Evolutionary conservation across 2,329 filamentous ascomycete genomes (phyloP), one percentile per base, ranked within the genome.

Genomic region (Chrysoporthe deuterocubensis): DNA sequence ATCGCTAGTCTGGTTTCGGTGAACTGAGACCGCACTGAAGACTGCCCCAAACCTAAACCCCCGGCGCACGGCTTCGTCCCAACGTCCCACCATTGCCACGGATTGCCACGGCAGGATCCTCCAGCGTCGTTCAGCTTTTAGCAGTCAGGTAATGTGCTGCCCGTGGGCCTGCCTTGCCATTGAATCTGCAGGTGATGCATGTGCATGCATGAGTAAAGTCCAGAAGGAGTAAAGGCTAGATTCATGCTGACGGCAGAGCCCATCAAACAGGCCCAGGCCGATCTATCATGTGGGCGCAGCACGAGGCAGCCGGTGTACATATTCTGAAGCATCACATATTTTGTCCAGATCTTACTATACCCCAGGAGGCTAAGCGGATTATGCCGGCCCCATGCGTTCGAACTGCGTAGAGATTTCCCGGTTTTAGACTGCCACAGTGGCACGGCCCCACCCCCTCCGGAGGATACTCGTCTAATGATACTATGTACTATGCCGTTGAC

Each of bases 321-420:
- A 37, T 18, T 59, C 63, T 52, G 57, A 60, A 57, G 52, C 44
- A 59, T 65, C 63, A 65, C 54, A 58, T 59, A 65, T 37, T 65
- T 65, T n/a, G 18, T 48, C 34, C 34, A 44, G 37, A 34, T 58
- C 37, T 11, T 59, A 6, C 44, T 65, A 65, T 65, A 42, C 63
- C 63, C 13, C 44, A 40, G 46, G 32, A 37, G 63, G 63, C 46
- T 54, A 65, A 50, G 32, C 63, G 14, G 43, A 42, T 59, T 26
- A 42, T 65, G 63, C 54, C 56, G 14, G 32, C 1, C 42, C 3
- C 7, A n/a, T 16, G 26, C 26, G 42, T 48, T 61, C 42, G 43
- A 4, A 4, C 16, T 46, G 26, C 21, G 26, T 13, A 61, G 43
- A 34, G 21, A 43, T 44, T 61, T 21, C n/a, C 59, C 42, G 42